Evolutionary conservation across 768 basidiomycete genomes (phyloP).

Genomic region (Strobilomyces echinocephalus): DNA sequence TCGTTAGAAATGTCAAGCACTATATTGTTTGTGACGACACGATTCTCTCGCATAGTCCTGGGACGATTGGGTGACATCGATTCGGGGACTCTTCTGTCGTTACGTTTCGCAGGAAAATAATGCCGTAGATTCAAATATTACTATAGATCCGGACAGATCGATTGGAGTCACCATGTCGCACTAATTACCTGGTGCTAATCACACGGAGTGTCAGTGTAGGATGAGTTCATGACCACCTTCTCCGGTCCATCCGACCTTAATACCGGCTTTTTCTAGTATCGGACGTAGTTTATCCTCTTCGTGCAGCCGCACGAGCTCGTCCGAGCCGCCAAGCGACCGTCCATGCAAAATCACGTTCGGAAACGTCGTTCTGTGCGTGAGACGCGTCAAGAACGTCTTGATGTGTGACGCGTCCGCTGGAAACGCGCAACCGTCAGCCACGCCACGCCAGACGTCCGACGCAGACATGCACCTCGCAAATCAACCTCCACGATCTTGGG

Average conservation of each 20-base stretch:
- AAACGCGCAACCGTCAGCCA: background rate
- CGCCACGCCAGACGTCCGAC: background rate
- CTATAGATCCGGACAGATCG: background rate
- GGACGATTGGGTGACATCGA: conserved; percentile 5
- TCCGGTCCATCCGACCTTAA: conserved; percentile 28
- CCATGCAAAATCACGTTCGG: conserved; percentile 71
- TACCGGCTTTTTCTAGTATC: conserved; percentile 46
- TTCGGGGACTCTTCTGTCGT: background rate
- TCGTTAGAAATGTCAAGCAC: conserved; percentile 3
- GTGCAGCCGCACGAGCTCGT: conserved; percentile 49
- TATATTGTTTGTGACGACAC: background rate
- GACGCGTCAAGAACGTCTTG: conserved; percentile 59
- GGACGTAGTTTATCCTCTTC: conserved; percentile 39
- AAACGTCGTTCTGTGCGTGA: conserved; percentile 67
- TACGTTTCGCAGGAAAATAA: conserved; percentile 1
- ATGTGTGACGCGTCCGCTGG: conserved; percentile 59
- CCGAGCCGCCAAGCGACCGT: conserved; percentile 60
- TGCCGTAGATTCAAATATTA: background rate
- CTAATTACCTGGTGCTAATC: background rate
- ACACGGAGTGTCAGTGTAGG: background rate
- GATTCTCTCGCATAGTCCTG: background rate
- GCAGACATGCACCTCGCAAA: conserved; percentile 45
- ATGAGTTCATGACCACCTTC: conserved; percentile 1
- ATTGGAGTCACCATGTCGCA: background rate
- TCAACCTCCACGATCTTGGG: conserved; percentile 77